phyloP scores from a whole-genome alignment of 2,329 filamentous ascomycete species.

The Chaetomiaceae sp. region DNA sequence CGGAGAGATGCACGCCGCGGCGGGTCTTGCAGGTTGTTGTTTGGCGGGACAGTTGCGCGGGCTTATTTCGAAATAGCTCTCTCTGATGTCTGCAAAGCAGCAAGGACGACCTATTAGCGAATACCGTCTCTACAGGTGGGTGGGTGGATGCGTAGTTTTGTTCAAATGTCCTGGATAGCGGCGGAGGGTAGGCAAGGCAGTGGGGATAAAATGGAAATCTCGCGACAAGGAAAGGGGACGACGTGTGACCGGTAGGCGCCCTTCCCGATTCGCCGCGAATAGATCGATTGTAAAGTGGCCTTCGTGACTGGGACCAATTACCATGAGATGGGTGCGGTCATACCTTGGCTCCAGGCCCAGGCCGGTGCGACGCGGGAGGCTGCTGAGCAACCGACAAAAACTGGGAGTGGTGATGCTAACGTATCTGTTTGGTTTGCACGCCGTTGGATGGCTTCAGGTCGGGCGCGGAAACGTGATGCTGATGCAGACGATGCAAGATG shows the following conservation, averaged over 20 bases:
- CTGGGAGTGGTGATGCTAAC: background rate
- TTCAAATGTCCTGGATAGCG: too few species aligned
- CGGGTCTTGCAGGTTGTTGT: background rate
- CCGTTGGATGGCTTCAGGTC: background rate
- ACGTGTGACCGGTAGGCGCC: conserved; percentile 20
- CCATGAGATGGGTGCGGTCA: conserved; percentile 14
- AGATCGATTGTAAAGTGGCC: conserved; percentile 23
- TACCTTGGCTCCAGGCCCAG: conserved; percentile 20
- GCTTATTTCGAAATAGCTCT: too few species aligned
- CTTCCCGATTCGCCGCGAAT: conserved; percentile 25
- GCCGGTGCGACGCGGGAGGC: conserved; percentile 16
- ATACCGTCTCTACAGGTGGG: background rate
- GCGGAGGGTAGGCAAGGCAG: conserved; percentile 6
- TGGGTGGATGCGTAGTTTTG: background rate
- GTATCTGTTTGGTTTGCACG: background rate
- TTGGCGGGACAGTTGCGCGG: background rate
- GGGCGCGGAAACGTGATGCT: conserved; percentile 4
- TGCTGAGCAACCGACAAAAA: conserved; percentile 11
- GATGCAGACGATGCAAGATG: background rate
- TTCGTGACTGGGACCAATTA: conserved; percentile 17
- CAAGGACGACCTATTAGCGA: conserved; percentile 5
- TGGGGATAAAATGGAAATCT: conserved; percentile 15
- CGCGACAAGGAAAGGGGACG: conserved; percentile 13
- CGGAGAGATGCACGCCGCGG: background rate
- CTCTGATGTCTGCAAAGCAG: background rate